Conservation (phyloP, 805 yeast species). For the Metschnikowia similis region DNA sequence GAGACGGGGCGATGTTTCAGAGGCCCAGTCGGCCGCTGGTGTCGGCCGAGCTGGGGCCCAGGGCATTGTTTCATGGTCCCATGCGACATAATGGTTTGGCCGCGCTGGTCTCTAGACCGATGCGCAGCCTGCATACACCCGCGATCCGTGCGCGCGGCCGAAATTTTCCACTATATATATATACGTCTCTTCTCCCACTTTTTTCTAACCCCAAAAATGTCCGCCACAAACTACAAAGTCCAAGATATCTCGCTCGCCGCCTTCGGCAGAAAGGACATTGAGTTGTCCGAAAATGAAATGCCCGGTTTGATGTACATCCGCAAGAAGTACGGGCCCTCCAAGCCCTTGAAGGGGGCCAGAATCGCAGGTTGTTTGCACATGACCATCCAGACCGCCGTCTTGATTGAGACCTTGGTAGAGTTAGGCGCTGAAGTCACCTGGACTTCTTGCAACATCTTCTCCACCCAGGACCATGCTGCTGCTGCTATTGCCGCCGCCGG, state of each 20-base stretch:
- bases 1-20: no score
- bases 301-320: constrained; percentile 99
- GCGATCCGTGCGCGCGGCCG: constrained; percentile 1
- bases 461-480: constrained; percentile 99
- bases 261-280: constrained; percentile 99
- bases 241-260: constrained; percentile 98
- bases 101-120: background rate
- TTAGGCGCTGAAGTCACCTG: constrained; percentile 99
- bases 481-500: constrained; percentile 99
- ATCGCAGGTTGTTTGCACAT: constrained; percentile 98
- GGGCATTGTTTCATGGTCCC: no score
- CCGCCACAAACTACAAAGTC: constrained; percentile 75
- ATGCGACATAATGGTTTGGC: no score
- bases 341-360: constrained; percentile 98
- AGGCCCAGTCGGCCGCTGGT: no score
- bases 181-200: background rate
- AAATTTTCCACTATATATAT: background rate
- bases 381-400: constrained; percentile 99
- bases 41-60: no score
- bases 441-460: constrained; percentile 98
- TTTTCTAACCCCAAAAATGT: constrained; percentile 18
- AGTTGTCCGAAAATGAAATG: constrained; percentile 98
- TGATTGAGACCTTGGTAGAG: constrained; percentile 94
- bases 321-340: constrained; percentile 81
- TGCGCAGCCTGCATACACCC: background rate